These are phyloP conservation scores for Claviceps pazoutovae DNA, from an alignment of 2,329 filamentous ascomycete genomes.

Conservation along the genomic window DNA sequence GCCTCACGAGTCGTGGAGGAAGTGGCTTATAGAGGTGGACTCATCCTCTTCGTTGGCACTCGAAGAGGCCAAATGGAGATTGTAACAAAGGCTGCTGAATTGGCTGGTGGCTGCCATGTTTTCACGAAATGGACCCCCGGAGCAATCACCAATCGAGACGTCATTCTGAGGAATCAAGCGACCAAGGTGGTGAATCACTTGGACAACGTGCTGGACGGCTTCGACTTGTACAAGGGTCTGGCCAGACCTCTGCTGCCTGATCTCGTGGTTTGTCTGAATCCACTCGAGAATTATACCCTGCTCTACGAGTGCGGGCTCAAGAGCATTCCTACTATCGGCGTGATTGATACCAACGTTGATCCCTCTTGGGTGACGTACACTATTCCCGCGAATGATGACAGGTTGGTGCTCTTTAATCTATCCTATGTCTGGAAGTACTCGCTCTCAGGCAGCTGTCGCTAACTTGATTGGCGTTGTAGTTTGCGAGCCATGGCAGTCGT, in stretches of 20 bases:
- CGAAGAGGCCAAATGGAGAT: constrained; percentile 66
- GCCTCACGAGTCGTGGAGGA: constrained; percentile 87
- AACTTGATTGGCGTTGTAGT: constrained; percentile 30
- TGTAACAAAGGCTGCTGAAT: constrained; percentile 66
- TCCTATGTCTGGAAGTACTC: no score
- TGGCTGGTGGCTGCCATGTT: constrained; percentile 70
- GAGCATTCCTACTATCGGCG: constrained; percentile 83
- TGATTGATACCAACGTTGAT: constrained; percentile 88
- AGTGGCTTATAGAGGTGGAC: constrained; percentile 65
- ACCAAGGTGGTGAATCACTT: constrained; percentile 65
- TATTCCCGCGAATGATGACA: constrained; percentile 94
- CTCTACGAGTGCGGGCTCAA: constrained; percentile 82
- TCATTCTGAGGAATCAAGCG: constrained; percentile 59
- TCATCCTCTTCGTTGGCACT: constrained; percentile 85
- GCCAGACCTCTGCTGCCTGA: constrained; percentile 66
- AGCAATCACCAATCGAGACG: constrained; percentile 80
- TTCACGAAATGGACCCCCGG: constrained; percentile 91
- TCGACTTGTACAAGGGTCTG: constrained; percentile 48
- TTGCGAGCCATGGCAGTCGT: constrained; percentile 70
- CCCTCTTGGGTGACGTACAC: constrained; percentile 92
- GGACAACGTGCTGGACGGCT: constrained; percentile 48
- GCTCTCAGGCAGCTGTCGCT: background rate
- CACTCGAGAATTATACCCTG: constrained; percentile 78
- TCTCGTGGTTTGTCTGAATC: constrained; percentile 84
- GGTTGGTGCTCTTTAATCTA: constrained; percentile 31